A percentile compares a stretch with the other conserved stretches of the same genome.
phyloP scores from a whole-genome alignment of 257 asterid species.

The Eustoma russellianum region DNA sequence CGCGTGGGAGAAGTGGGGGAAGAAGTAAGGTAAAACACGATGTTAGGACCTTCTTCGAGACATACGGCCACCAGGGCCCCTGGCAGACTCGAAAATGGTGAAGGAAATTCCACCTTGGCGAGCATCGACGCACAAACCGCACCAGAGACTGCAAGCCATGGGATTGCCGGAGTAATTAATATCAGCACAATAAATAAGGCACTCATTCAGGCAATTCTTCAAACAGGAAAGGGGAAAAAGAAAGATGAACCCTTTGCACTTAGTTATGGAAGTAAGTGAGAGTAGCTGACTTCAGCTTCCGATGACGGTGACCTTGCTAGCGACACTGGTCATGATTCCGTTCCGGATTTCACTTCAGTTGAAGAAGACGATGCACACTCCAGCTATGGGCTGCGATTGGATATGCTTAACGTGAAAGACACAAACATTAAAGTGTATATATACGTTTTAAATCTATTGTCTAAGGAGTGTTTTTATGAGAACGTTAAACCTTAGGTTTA shows the following conservation, averaged over 20 bases:
- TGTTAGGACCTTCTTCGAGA: conserved; percentile 60
- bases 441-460: too few species aligned
- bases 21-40: too few species aligned
- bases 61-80: conserved; percentile 98
- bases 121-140: conserved; percentile 79
- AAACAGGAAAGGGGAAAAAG: neutral
- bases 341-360: neutral
- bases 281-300: conserved; percentile 74
- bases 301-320: conserved; percentile 71
- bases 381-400: too few species aligned
- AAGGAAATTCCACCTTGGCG: conserved; percentile 72
- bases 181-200: neutral
- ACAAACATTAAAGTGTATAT: too few species aligned
- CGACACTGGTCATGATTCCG: conserved; percentile 37
- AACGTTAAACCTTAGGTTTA: too few species aligned
- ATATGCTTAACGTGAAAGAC: too few species aligned
- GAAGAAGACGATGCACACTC: neutral
- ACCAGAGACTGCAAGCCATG: conserved; percentile 59
- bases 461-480: too few species aligned
- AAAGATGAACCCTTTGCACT: neutral
- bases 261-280: neutral
- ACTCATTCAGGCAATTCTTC: too few species aligned
- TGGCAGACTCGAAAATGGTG: conserved; percentile 69
- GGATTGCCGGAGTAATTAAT: too few species aligned
- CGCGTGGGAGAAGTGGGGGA: too few species aligned